Evolutionary conservation across 2,329 filamentous ascomycete genomes (phyloP), one percentile per base, ranked within the genome.

Genomic region (Ophiocordyceps sinensis): DNA sequence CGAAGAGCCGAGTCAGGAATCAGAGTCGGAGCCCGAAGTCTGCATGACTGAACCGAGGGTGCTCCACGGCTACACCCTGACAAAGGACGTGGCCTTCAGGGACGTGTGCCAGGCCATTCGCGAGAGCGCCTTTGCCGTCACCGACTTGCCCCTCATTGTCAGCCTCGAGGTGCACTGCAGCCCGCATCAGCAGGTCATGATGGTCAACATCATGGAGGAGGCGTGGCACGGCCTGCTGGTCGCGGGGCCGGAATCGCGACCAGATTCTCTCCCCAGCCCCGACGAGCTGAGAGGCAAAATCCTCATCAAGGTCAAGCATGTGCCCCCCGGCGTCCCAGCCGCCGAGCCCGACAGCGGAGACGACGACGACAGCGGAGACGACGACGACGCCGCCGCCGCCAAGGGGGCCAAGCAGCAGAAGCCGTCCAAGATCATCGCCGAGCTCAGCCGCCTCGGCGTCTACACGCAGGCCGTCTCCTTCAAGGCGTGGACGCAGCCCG

Each of bases 141-240:
- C 75, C 17, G 79, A 89, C 45, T 66, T 94, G 15, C 91, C 91
- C 0, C 67, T 98, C n/a, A 89, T 96, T 44, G 82, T 95, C 51
- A 94, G 86, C 54, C 71, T 98, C 28, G 91, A 98, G 60, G 85
- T 96, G 0, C 91, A 96, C 63, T 87, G 86, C 47, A 71, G 70
- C 46, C 63, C 76, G 0, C 73, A 81, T 43, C 91, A 98, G 61
- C 91, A 98, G 58, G 74, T 83, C 48, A 72, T 81, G 43, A 95
- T 96, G 85, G 87, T 94, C 5, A 72, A 83, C 45, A 94, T 96
- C 53, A 95, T 98, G 77, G 72, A 79, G 46, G 76, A 93, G 45
- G 76, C 77, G 23, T 98, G 87, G 85, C 70, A 70, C n/a, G 79
- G 71, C 1, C 68, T 80, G 44, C 66, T 96, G 9, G 66, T 94